Percentiles rank a stretch among this genome's conserved stretches.
phyloP scores from a whole-genome alignment of 768 basidiomycete genomes.

The Plicaturopsis crispa region DNA sequence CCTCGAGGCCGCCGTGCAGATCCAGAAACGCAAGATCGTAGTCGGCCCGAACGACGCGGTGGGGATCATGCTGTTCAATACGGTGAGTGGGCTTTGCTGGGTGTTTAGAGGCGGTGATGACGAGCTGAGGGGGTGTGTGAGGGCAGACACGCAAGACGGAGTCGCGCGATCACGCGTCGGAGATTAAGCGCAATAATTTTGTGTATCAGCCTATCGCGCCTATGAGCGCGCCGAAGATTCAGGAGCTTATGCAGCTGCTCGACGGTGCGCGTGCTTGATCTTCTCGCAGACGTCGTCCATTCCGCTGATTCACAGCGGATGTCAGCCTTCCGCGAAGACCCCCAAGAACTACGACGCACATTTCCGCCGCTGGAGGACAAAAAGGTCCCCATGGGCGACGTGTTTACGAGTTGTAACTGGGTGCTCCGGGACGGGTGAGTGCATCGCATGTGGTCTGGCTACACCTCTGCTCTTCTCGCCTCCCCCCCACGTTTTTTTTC shows the following conservation, averaged over 20 bases:
- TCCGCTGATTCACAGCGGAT: constrained; percentile 3
- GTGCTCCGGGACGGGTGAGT: constrained; percentile 80
- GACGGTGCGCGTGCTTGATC: constrained; percentile 47
- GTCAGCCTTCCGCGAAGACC: constrained; percentile 61
- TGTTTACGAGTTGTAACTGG: constrained; percentile 88
- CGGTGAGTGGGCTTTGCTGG: constrained; percentile 42
- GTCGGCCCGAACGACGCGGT: constrained; percentile 84
- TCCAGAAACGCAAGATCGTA: constrained; percentile 87
- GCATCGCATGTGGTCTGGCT: not conserved
- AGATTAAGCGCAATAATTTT: constrained; percentile 63
- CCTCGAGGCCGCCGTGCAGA: constrained; percentile 76
- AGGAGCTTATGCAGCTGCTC: constrained; percentile 68
- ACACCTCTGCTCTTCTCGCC: not conserved
- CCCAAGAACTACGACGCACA: constrained; percentile 40
- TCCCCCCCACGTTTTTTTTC: not conserved
- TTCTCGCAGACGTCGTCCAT: not conserved
- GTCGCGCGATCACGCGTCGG: constrained; percentile 38
- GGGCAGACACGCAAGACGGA: constrained; percentile 21
- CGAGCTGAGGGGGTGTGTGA: constrained; percentile 3
- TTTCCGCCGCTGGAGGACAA: constrained; percentile 58
- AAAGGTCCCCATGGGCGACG: constrained; percentile 76
- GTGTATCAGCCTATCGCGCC: constrained; percentile 72
- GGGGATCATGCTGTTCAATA: constrained; percentile 89
- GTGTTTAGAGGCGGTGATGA: constrained; percentile 29
- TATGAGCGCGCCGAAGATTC: constrained; percentile 76